Conservation (phyloP, 164 flowering plant genomes). For the Magnolia sinica region DNA sequence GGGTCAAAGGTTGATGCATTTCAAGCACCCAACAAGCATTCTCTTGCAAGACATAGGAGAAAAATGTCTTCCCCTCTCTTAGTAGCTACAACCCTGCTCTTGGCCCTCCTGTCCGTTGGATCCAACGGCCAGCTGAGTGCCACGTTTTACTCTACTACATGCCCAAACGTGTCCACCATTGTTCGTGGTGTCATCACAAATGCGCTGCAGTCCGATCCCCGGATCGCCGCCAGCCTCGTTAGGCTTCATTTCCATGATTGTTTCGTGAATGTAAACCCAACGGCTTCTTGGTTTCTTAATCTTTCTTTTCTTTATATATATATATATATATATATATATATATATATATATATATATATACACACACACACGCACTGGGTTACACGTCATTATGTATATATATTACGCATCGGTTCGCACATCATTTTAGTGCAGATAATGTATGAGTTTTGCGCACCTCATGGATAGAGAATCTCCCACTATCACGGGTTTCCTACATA, state of each 20-base stretch:
- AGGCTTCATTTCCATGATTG: slow-evolving; percentile 76
- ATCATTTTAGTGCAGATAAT: no score
- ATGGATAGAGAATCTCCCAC: no score
- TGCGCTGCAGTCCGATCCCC: slow-evolving; percentile 22
- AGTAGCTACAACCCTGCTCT: background rate
- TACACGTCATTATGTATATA: no score
- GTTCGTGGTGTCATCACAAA: slow-evolving; percentile 28
- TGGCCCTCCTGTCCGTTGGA: background rate
- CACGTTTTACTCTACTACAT: slow-evolving; percentile 41
- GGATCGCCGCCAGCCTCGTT: slow-evolving; percentile 50
- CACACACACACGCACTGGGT: no score
- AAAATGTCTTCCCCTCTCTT: slow-evolving; percentile 13
- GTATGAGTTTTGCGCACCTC: no score
- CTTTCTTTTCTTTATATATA: background rate
- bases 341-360: no score
- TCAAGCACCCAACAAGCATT: background rate
- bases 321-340: no score
- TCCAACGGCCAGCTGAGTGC: slow-evolving; percentile 41
- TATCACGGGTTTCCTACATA: no score
- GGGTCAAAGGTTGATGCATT: background rate
- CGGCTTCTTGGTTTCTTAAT: background rate
- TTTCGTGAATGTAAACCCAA: slow-evolving; percentile 44
- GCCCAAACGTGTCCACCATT: slow-evolving; percentile 47
- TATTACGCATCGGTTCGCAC: no score
- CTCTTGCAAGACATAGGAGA: background rate